Evolutionary conservation across 768 basidiomycete genomes (phyloP).

Genomic region (Holtermanniella nyarrowii): DNA sequence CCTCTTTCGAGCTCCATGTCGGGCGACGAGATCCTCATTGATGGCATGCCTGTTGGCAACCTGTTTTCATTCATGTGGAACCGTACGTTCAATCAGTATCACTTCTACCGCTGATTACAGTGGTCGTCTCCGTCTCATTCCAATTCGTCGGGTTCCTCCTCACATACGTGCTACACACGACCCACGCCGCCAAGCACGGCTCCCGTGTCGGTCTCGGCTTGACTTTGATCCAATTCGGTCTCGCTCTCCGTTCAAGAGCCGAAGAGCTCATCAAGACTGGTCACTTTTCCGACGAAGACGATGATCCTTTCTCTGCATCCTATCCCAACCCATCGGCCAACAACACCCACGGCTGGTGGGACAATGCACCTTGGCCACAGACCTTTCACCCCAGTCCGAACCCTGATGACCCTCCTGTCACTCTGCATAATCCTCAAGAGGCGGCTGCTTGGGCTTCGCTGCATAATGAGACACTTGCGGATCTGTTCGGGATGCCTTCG

Average conservation of each 20-base stretch:
- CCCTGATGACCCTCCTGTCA: slow-evolving; percentile 11
- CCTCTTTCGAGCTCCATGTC: slow-evolving; percentile 48
- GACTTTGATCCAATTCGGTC: slow-evolving; percentile 85
- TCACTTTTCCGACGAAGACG: slow-evolving; percentile 27
- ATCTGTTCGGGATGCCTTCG: slow-evolving; percentile 26
- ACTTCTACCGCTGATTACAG: slow-evolving; percentile 41
- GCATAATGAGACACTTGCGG: slow-evolving; percentile 36
- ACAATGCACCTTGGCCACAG: slow-evolving; percentile 22
- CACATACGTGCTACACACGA: slow-evolving; percentile 72
- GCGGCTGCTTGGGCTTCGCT: slow-evolving; percentile 20
- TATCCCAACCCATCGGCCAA: not conserved
- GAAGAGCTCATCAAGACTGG: slow-evolving; percentile 37
- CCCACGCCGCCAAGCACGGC: slow-evolving; percentile 87
- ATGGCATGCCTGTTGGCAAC: slow-evolving; percentile 79
- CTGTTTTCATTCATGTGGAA: slow-evolving; percentile 40
- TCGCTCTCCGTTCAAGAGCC: slow-evolving; percentile 55
- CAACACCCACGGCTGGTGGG: not conserved
- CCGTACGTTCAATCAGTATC: slow-evolving; percentile 11
- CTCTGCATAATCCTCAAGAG: slow-evolving; percentile 26
- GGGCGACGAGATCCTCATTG: slow-evolving; percentile 67
- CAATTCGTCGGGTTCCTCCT: slow-evolving; percentile 74
- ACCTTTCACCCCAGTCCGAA: slow-evolving; percentile 12
- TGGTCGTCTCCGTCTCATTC: slow-evolving; percentile 88
- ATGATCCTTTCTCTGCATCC: slow-evolving; percentile 6
- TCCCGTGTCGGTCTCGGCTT: slow-evolving; percentile 91